Percentiles rank a stretch among this genome's conserved stretches.
Evolutionary conservation across 1,284 basidiomycete genomes (phyloP).

Genomic region (Cerioporus squamosus): DNA sequence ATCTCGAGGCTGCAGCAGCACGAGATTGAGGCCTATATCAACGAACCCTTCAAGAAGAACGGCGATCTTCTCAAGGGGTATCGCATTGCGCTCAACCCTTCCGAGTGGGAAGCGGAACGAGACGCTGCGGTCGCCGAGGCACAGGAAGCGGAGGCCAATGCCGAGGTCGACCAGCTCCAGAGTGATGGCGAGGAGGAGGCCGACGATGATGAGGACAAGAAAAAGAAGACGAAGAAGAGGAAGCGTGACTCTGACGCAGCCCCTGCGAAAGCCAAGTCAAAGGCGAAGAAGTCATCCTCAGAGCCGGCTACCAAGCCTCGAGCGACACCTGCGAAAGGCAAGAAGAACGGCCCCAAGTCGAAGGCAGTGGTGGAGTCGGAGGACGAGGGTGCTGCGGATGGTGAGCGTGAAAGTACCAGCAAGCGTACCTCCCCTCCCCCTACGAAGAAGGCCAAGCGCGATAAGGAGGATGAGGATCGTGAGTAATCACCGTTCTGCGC

Average conservation of each 20-base stretch:
- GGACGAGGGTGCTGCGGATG: conserved; percentile 61
- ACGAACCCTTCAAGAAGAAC: conserved; percentile 73
- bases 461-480: conserved; percentile 67
- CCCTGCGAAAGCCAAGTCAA: conserved; percentile 41
- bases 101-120: conserved; percentile 71
- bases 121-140: conserved; percentile 48
- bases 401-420: conserved; percentile 50
- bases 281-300: conserved; percentile 63
- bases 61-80: conserved; percentile 84
- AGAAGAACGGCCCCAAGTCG: conserved; percentile 65
- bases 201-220: conserved; percentile 57
- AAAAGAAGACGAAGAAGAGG: conserved; percentile 47
- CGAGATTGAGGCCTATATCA: conserved; percentile 87
- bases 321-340: conserved; percentile 47
- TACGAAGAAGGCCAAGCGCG: conserved; percentile 67
- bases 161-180: conserved; percentile 70
- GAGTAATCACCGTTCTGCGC: conserved; percentile 26
- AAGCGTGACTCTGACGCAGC: conserved; percentile 53
- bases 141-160: conserved; percentile 63
- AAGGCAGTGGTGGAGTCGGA: conserved; percentile 76
- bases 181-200: conserved; percentile 61
- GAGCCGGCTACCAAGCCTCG: conserved; percentile 46
- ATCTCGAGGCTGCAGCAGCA: conserved; percentile 78
- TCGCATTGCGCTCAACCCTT: conserved; percentile 82
- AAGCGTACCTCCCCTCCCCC: conserved; percentile 64